Base-by-base conservation (phyloP, 345 rosid species). In the Erodium maritimum region DNA sequence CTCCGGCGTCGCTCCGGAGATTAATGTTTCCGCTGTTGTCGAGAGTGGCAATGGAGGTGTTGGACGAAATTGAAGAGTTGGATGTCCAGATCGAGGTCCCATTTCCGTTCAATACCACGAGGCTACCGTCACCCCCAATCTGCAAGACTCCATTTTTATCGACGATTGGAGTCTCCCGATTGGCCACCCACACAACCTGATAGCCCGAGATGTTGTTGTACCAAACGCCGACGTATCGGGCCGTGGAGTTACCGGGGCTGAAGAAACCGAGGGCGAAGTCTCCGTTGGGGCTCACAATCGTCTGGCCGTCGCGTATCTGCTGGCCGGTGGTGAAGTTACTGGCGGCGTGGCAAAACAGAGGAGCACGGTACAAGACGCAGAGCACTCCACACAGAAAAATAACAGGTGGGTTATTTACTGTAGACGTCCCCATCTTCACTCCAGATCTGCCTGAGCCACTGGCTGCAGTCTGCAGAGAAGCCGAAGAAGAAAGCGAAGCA, bases 121-220 rank as follows among this genome's bases (percentile, higher is more conserved):
- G 75, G 53, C 80, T 79, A 0, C 97, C 95, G 29, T 83, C 78
- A 37, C 61, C 58, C 57, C 57, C 73, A 3, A 90, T 66, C 0
- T 64, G 64, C 0, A 89, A 67, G 61, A 63, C 67, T 16, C 95
- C 96, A 13, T 55, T 65, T 45, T 19, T 25, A 48, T 66, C 77
- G 5, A 71, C 60, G 16, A 90, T 57, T 4, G 97, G 85, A 1
- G 0, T 63, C 2, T 77, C 78, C 70, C 88, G 75, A 58, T 89
- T 89, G 11, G 95, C 96, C 8, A 86, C 79, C 95, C 96, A 86
- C 1, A 84, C 75, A 23, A 75, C 62, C 0, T 84, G 21, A 18
- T 48, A 51, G 2, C 52, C 65, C 13, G 74, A 70, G 54, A 59
- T 67, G 55, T 69, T 61, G 72, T 74, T 34, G 63, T 82, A 89